Conservation (phyloP, 805 yeast species). For the Ogataea methylovora region DNA sequence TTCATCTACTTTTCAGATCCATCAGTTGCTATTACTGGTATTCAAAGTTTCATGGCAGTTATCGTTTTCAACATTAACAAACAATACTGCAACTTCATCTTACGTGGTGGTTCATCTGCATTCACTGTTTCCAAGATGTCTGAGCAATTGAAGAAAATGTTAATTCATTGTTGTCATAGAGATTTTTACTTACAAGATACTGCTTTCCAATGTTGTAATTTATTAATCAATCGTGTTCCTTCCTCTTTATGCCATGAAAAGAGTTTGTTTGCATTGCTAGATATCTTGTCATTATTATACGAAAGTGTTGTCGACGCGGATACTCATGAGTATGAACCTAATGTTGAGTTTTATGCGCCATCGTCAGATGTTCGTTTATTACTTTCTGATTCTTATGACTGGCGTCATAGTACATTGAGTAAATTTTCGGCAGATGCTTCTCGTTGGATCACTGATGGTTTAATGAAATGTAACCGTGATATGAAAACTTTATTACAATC, state of each 20-base stretch:
- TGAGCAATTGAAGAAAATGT: slow-evolving; percentile 57
- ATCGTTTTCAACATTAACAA: slow-evolving; percentile 54
- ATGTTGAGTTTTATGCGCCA: slow-evolving; percentile 47
- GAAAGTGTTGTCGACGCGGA: slow-evolving; percentile 81
- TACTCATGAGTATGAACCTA: slow-evolving; percentile 77
- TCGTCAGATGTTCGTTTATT: slow-evolving; percentile 41
- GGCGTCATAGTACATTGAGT: slow-evolving; percentile 65
- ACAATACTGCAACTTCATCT: slow-evolving; percentile 46
- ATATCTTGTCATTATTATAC: slow-evolving; percentile 68
- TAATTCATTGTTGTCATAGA: slow-evolving; percentile 73
- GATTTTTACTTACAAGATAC: slow-evolving; percentile 65
- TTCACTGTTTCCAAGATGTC: slow-evolving; percentile 57
- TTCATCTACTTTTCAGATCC: slow-evolving; percentile 83
- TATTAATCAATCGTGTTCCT: slow-evolving; percentile 60
- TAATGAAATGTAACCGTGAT: slow-evolving; percentile 60
- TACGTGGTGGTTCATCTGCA: slow-evolving; percentile 43
- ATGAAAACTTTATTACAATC: slow-evolving; percentile 72
- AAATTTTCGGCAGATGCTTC: slow-evolving; percentile 51
- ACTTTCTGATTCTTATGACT: slow-evolving; percentile 66
- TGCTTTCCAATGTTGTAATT: slow-evolving; percentile 71
- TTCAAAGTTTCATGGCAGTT: slow-evolving; percentile 60
- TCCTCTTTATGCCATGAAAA: slow-evolving; percentile 68
- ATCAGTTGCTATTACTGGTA: slow-evolving; percentile 57
- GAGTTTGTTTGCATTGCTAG: slow-evolving; percentile 73
- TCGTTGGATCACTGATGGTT: slow-evolving; percentile 56